Evolutionary conservation across 495 filamentous ascomycete species (phyloP).

Genomic region (Xylaria intraflava): DNA sequence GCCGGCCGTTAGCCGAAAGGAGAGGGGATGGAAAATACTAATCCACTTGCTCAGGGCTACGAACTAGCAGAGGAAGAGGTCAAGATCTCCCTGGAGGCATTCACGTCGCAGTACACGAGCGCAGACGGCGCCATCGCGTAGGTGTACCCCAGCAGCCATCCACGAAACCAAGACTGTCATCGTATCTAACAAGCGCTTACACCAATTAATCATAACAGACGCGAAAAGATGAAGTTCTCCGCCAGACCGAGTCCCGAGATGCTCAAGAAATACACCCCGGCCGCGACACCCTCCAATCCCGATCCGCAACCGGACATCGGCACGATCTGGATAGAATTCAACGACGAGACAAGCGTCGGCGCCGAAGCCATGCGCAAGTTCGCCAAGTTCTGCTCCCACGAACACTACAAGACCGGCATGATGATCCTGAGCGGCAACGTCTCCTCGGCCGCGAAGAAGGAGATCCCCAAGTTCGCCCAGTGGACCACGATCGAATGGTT

Average conservation of each 20-base stretch:
- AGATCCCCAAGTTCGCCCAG: constrained; percentile 61
- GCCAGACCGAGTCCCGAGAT: constrained; percentile 75
- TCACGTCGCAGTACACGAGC: constrained; percentile 59
- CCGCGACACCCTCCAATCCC: constrained; percentile 55
- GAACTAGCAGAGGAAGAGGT: constrained; percentile 86
- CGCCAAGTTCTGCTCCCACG: constrained; percentile 66
- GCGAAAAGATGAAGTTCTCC: constrained; percentile 75
- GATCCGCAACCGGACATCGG: constrained; percentile 68
- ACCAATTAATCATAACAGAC: constrained; percentile 51
- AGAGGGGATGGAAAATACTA: background rate
- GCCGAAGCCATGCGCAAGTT: constrained; percentile 88
- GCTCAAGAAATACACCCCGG: constrained; percentile 72
- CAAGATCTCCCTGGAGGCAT: constrained; percentile 68
- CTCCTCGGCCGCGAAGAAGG: constrained; percentile 75
- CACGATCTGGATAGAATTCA: constrained; percentile 89
- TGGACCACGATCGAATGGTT: constrained; percentile 85
- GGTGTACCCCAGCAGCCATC: constrained; percentile 18
- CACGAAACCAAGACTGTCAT: background rate
- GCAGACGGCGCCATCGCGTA: constrained; percentile 67
- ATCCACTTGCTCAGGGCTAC: constrained; percentile 63
- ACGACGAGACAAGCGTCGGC: constrained; percentile 63
- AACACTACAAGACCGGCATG: constrained; percentile 82
- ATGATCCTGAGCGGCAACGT: constrained; percentile 77
- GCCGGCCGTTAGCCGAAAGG: background rate
- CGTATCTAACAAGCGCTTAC: constrained; percentile 21